Evolutionary conservation across 2,329 filamentous ascomycete species (phyloP), one percentile per base, ranked within the genome.

Genomic region (Xylariaceae sp.): DNA sequence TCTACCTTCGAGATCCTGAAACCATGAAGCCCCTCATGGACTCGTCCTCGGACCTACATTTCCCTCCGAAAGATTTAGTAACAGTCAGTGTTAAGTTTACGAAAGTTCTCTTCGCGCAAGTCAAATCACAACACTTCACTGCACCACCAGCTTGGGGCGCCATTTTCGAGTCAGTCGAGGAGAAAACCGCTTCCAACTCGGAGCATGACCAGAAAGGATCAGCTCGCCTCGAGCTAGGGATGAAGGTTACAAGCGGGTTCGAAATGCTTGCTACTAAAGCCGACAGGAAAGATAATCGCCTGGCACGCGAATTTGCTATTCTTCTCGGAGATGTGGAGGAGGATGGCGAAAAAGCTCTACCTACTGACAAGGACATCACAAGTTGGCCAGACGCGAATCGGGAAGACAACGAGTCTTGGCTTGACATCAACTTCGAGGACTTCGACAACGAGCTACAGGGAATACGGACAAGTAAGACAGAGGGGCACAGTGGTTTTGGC

Each of bases 181-280:
- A 61, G 5, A 53, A 62, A 8, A 43, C 46, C 2, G 35, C 52
- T 4, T n/a, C 29, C 6, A 39, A 44, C 30, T 44, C 49, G n/a
- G 55, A 60, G 1, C 43, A 67, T 8, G 63, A 68, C 15, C 65
- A 64, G 47, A 72, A 64, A 33, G 65, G 46, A 2, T 60, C 67
- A 50, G 73, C 68, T 62, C 73, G 76, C n/a, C 59, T 81, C 1
- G 88, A 93, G 50, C 76, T 89, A 33, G 92, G 92, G 9, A 93
- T 97, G 87, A 97, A 97, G 69, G 73, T 97, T 8, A 83, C 91
- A 0, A 92, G 88, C 62, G 94, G 93, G 0, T 92, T 96, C 65
- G 93, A 99, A 72, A 94, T 97, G 81, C 79, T 97, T 42, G 74
- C 91, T 0, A 76, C 77, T 8, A 84, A 89, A 61, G 81, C 85